Evolutionary conservation across 1,284 basidiomycete species (phyloP).

Genomic region (Neotropicomus parvogracilis): DNA sequence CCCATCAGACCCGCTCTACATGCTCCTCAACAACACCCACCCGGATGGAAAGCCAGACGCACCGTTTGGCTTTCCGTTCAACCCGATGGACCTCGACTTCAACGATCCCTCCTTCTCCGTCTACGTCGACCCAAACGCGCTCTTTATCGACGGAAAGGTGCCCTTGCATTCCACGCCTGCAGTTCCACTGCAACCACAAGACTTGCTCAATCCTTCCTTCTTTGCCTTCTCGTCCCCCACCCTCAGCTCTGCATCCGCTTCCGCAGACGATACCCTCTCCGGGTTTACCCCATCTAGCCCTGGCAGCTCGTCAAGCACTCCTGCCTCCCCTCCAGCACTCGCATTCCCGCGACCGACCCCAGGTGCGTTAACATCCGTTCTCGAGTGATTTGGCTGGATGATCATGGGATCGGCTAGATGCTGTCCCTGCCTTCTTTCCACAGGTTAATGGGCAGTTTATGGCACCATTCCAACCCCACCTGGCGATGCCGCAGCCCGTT

Average conservation of each 20-base stretch:
- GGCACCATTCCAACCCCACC: conserved; percentile 23
- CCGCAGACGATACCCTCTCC: conserved; percentile 25
- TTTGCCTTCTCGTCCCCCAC: conserved; percentile 41
- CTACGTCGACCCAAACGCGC: conserved; percentile 61
- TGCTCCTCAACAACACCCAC: conserved; percentile 45
- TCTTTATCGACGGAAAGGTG: conserved; percentile 41
- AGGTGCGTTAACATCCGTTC: conserved; percentile 14
- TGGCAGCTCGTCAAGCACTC: conserved; percentile 14
- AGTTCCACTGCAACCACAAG: conserved; percentile 26
- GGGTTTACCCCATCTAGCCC: conserved; percentile 26
- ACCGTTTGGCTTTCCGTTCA: conserved; percentile 44
- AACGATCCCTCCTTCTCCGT: conserved; percentile 37
- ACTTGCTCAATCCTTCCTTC: conserved; percentile 36
- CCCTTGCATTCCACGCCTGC: neutral
- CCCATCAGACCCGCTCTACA: conserved; percentile 51
- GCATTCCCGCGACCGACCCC: neutral
- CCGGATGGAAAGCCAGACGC: conserved; percentile 39
- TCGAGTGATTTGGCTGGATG: neutral
- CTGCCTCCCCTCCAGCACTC: conserved; percentile 20
- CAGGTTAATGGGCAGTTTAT: conserved; percentile 33
- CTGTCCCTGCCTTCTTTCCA: conserved; percentile 15
- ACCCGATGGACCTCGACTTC: conserved; percentile 51
- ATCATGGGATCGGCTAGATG: conserved; percentile 17
- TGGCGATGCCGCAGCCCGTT: conserved; percentile 21
- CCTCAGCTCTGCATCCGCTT: conserved; percentile 30